phyloP scores from a whole-genome alignment of 148 eudicot genomes.

The Rhododendron griersonianum region DNA sequence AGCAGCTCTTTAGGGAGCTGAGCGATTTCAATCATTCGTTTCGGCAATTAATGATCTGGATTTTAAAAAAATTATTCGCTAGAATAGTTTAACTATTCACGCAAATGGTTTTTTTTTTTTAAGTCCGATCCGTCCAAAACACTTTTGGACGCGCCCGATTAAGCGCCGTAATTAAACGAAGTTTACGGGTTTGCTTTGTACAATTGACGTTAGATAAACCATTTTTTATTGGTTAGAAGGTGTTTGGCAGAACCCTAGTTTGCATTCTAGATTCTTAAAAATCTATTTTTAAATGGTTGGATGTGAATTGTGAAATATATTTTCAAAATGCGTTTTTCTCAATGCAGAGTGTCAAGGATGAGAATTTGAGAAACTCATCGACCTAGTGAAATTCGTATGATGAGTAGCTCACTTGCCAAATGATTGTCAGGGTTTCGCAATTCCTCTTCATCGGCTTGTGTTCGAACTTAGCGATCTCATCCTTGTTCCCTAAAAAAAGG shows the following conservation, averaged over 20 bases:
- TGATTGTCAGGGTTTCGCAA: background rate
- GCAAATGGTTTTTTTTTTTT: too few species aligned
- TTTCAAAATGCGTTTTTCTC: background rate
- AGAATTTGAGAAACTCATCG: background rate
- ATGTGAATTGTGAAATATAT: background rate
- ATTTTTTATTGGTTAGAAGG: background rate
- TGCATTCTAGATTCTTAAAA: background rate
- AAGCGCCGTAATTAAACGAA: too few species aligned
- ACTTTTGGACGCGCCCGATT: too few species aligned
- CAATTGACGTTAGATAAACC: background rate
- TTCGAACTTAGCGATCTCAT: too few species aligned
- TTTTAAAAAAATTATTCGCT: too few species aligned
- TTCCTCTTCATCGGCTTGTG: background rate
- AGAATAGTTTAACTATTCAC: too few species aligned
- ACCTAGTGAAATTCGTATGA: background rate
- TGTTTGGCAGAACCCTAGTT: background rate
- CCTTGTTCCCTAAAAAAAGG: background rate
- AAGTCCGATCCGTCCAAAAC: too few species aligned
- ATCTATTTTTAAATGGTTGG: background rate
- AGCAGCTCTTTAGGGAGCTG: too few species aligned
- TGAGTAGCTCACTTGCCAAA: background rate
- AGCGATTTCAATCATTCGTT: too few species aligned
- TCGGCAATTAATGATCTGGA: too few species aligned
- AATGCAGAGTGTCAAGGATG: background rate
- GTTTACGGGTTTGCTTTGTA: too few species aligned